Conservation (phyloP, 306 rosid genomes). For the Cucurbita maxima region DNA sequence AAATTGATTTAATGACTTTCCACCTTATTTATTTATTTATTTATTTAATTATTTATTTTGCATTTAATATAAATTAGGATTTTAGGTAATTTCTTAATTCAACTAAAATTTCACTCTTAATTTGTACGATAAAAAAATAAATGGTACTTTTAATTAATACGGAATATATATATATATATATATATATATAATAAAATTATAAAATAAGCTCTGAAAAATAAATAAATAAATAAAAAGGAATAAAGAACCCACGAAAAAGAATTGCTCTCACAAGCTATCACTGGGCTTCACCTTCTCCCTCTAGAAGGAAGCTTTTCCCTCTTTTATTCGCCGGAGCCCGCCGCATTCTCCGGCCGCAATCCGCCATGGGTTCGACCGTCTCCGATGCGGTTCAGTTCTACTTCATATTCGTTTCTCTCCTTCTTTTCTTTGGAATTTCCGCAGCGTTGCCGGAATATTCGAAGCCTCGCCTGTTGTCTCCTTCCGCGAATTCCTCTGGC, state of each 20-base stretch:
- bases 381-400: slow-evolving; percentile 14
- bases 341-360: slow-evolving; percentile 36
- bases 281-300: slow-evolving; percentile 5
- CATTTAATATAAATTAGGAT: neutral
- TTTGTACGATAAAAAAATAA: neutral
- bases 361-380: slow-evolving; percentile 44
- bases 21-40: neutral
- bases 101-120: neutral
- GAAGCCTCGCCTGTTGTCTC: slow-evolving; percentile 6
- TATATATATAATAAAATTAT: neutral
- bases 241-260: neutral
- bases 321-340: slow-evolving; percentile 10
- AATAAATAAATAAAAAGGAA: neutral
- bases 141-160: neutral
- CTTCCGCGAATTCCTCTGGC: slow-evolving; percentile 9
- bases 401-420: neutral
- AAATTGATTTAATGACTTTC: neutral
- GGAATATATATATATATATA: neutral
- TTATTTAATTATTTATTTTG: too few relatives aligned
- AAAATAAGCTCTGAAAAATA: neutral
- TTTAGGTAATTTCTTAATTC: neutral
- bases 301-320: slow-evolving; percentile 2
- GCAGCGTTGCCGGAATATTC: slow-evolving; percentile 20
- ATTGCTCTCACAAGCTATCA: neutral
- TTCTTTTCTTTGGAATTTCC: slow-evolving; percentile 1